Evolutionary conservation across 805 yeast genomes (phyloP), one percentile per base, ranked within the genome.

Genomic region (Grigorovia jiainica): DNA sequence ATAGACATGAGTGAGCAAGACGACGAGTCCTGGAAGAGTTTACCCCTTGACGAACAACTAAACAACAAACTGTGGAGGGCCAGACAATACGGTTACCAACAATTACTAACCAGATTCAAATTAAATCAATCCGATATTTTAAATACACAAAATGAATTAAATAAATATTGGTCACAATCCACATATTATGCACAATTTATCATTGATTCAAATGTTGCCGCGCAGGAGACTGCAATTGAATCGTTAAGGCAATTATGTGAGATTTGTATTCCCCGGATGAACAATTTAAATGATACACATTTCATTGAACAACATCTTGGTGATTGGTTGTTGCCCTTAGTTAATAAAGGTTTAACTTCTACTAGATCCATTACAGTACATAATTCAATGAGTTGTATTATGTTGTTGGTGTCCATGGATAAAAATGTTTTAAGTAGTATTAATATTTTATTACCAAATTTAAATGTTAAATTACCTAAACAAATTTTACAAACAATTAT

Each of bases 41-140:
- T 87, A 35, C 79, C 95, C 1, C 57, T 87, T 20, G 76, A 73
- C 15, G 87, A 83, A 41, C 69, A 87, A 40, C 63, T 83, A 40
- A 65, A 61, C 7, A 87, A 83, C 58, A 80, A 82, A 55, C 75
- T 73, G 49, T 92, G 97, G 97, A 89, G 87, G 62, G 97, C 78
- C 11, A 78, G 98, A 46, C 65, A 74, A 42, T 75, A 69, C 15
- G 96, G 90, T 0, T 90, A 89, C 59, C 82, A 79, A 42, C 90
- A 84, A 51, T 55, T 79, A 40, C 7, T 27, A 10, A 13, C 15
- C 3, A 10, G n/a, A 13, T 18, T 24, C n/a, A 36, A 36, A 25
- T 33, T 25, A 19, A 17, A 17, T 17, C 31, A 27, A 13, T 63
- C 68, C 17, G 65, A 65, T 34, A 58, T 54, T 33, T 82, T 85